These are phyloP conservation scores for Metarhizium anisopliae DNA, from an alignment of 2,329 filamentous ascomycete species.

Conservation along the genomic window DNA sequence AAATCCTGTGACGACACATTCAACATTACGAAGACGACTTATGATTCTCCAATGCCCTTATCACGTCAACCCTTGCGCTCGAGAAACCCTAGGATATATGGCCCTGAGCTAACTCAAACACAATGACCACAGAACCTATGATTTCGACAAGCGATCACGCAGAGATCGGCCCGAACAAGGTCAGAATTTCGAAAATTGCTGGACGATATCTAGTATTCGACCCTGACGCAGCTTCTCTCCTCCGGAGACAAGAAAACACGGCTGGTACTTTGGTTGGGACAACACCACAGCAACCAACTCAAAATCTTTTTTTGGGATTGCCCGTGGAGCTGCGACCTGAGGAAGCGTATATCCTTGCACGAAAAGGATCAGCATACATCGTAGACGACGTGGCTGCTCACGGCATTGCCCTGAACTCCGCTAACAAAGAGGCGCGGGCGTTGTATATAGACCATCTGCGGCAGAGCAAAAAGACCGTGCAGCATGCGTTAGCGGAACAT, in stretches of 20 bases:
- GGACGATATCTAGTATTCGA: conserved; percentile 87
- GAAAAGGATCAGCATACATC: conserved; percentile 66
- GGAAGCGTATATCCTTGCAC: conserved; percentile 74
- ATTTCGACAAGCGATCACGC: background rate
- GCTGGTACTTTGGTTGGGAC: conserved; percentile 81
- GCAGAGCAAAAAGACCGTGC: conserved; percentile 31
- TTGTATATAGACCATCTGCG: conserved; percentile 54
- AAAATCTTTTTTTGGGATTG: conserved; percentile 86
- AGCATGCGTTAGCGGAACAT: conserved; percentile 30
- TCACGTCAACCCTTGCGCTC: background rate
- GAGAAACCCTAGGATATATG: no score
- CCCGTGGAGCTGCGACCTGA: conserved; percentile 87
- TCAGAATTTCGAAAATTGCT: conserved; percentile 74
- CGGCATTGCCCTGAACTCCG: conserved; percentile 48
- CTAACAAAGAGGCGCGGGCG: conserved; percentile 47
- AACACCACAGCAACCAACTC: conserved; percentile 84
- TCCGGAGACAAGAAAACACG: conserved; percentile 74
- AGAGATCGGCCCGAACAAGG: conserved; percentile 25
- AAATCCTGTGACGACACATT: conserved; percentile 36
- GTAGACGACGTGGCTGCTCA: conserved; percentile 73
- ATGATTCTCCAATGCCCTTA: conserved; percentile 17
- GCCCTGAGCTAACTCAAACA: background rate
- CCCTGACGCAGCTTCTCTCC: conserved; percentile 64
- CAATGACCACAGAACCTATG: background rate
- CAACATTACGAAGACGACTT: conserved; percentile 37